Evolutionary conservation across 495 filamentous ascomycete species (phyloP).

Genomic region (Amphirosellinia nigrospora): DNA sequence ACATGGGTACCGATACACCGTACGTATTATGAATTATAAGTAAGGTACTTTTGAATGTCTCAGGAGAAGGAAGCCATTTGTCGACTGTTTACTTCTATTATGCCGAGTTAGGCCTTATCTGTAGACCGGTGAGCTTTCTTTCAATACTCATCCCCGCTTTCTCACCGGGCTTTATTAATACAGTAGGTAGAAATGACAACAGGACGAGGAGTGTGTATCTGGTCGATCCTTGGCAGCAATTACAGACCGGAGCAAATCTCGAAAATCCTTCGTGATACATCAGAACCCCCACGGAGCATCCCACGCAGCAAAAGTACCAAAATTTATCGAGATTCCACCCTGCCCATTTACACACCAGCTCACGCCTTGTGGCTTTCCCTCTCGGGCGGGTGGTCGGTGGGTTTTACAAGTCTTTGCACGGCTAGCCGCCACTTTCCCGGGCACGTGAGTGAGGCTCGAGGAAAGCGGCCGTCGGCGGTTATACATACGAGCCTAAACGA

Average conservation of each 20-base stretch:
- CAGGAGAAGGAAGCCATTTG: background rate
- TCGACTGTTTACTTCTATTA: background rate
- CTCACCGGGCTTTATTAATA: background rate
- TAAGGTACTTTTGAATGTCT: background rate
- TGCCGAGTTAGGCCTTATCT: background rate
- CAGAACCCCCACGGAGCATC: background rate
- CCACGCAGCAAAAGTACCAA: background rate
- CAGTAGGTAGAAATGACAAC: slow-evolving; percentile 4
- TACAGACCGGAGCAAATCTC: background rate
- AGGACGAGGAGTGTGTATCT: background rate
- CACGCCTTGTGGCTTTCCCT: background rate
- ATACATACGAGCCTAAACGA: background rate
- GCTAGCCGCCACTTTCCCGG: background rate
- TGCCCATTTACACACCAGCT: background rate
- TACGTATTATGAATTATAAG: background rate
- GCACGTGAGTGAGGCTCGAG: background rate
- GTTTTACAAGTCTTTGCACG: slow-evolving; percentile 7
- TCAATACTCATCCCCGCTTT: background rate
- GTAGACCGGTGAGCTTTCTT: background rate
- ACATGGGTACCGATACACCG: background rate
- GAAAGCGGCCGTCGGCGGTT: background rate
- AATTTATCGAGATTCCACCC: background rate
- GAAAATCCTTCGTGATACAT: background rate
- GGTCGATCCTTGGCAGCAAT: slow-evolving; percentile 9
- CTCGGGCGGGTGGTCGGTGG: background rate